phyloP scores from a whole-genome alignment of 306 rosid species.

The Begonia peltatifolia region DNA sequence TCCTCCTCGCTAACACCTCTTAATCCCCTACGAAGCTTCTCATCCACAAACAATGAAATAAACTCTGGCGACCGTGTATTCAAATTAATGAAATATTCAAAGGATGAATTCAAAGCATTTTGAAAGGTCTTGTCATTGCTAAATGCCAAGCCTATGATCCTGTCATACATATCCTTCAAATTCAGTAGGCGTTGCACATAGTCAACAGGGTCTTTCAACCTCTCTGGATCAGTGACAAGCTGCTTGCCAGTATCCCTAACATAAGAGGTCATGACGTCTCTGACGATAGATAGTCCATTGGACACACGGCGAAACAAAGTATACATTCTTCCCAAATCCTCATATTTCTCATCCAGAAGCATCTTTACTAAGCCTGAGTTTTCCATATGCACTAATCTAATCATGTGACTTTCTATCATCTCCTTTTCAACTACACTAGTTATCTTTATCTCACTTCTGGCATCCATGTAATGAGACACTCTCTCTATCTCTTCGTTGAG shows the following conservation, averaged over 20 bases:
- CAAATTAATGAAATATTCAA: constrained; percentile 64
- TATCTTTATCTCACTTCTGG: constrained; percentile 53
- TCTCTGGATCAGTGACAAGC: constrained; percentile 76
- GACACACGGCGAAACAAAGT: constrained; percentile 52
- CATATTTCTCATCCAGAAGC: constrained; percentile 66
- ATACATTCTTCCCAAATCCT: constrained; percentile 73
- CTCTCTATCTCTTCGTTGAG: constrained; percentile 83
- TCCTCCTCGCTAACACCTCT: constrained; percentile 91
- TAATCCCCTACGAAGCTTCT: constrained; percentile 66
- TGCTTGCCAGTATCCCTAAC: constrained; percentile 57
- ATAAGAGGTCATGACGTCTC: constrained; percentile 74
- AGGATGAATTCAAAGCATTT: constrained; percentile 82
- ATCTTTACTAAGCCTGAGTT: constrained; percentile 70
- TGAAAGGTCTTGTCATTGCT: constrained; percentile 84
- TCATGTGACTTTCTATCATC: constrained; percentile 80
- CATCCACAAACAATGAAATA: constrained; percentile 71
- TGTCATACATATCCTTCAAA: constrained; percentile 70
- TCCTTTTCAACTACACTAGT: constrained; percentile 63
- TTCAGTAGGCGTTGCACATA: constrained; percentile 72
- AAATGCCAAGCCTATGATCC: constrained; percentile 47
- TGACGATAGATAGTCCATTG: constrained; percentile 38
- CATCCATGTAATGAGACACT: constrained; percentile 78
- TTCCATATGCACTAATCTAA: constrained; percentile 65
- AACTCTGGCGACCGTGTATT: constrained; percentile 65
- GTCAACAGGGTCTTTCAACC: constrained; percentile 72